Evolutionary conservation across 148 eudicot genomes (phyloP).

Genomic region (Mesembryanthemum crystallinum): DNA sequence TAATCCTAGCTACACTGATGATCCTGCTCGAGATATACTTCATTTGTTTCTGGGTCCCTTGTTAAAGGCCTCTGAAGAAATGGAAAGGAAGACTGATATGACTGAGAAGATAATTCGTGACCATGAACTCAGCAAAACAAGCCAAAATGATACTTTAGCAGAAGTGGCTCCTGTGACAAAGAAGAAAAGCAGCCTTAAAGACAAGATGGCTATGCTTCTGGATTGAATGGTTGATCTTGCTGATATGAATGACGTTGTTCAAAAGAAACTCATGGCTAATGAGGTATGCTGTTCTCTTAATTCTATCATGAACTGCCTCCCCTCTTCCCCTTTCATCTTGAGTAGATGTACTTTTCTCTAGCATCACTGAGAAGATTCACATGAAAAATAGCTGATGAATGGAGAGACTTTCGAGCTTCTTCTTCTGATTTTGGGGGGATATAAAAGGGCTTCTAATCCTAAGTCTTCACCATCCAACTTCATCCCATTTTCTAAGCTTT

Average conservation of each 20-base stretch:
- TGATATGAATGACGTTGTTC: not conserved
- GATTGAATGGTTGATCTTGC: slow-evolving; percentile 26
- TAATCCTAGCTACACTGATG: slow-evolving; percentile 28
- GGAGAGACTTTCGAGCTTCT: too few species aligned
- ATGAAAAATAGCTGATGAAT: not conserved
- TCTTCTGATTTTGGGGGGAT: too few species aligned
- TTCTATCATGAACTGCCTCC: too few species aligned
- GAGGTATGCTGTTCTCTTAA: slow-evolving; percentile 14
- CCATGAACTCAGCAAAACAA: slow-evolving; percentile 29
- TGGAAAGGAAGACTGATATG: slow-evolving; percentile 32
- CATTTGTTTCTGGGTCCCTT: slow-evolving; percentile 62
- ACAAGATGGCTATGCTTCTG: slow-evolving; percentile 47
- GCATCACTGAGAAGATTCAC: too few species aligned
- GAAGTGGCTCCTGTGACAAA: slow-evolving; percentile 37
- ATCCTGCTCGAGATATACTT: slow-evolving; percentile 64
- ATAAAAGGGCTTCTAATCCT: too few species aligned
- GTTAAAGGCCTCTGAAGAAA: slow-evolving; percentile 33
- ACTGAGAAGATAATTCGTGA: slow-evolving; percentile 23
- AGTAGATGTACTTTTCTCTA: not conserved
- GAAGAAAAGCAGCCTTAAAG: slow-evolving; percentile 66
- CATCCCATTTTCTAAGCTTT: too few species aligned
- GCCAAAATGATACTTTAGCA: slow-evolving; percentile 18
- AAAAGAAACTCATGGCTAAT: not conserved
- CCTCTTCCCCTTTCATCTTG: not conserved
- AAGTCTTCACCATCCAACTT: too few species aligned